Conservation (phyloP, 208 protist genomes). For the Crithidia brevicula region DNA sequence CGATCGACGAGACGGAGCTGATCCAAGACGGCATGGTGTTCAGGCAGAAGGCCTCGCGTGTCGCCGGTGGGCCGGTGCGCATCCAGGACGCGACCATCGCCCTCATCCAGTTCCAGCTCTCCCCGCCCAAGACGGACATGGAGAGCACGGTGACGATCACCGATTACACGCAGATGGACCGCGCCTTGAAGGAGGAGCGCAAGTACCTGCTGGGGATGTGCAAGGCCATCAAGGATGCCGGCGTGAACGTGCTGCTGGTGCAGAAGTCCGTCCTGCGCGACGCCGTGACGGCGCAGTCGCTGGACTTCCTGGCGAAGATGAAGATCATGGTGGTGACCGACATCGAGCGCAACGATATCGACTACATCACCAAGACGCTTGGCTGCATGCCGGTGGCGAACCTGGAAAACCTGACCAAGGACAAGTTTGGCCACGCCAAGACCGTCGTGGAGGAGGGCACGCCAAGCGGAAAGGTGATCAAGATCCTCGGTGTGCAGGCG, state of each 20-base stretch:
- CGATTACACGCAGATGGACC: slow-evolving; percentile 98
- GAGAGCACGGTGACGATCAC: slow-evolving; percentile 95
- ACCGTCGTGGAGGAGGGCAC: slow-evolving; percentile 94
- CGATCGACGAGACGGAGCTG: slow-evolving; percentile 98
- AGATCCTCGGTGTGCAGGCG: slow-evolving; percentile 93
- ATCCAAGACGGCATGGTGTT: slow-evolving; percentile 95
- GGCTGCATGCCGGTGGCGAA: slow-evolving; percentile 97
- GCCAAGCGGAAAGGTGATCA: slow-evolving; percentile 93
- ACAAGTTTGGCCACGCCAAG: slow-evolving; percentile 97
- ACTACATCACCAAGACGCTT: slow-evolving; percentile 99
- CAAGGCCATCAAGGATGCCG: slow-evolving; percentile 98
- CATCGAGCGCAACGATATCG: slow-evolving; percentile 99
- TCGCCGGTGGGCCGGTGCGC: slow-evolving; percentile 91
- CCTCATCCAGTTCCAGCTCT: slow-evolving; percentile 99
- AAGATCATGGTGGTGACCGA: slow-evolving; percentile 99
- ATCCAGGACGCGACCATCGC: slow-evolving; percentile 99
- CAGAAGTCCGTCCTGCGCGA: slow-evolving; percentile 99
- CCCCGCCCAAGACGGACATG: slow-evolving; percentile 99
- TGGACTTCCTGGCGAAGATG: slow-evolving; percentile 99
- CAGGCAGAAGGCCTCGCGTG: slow-evolving; percentile 91
- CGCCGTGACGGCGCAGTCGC: slow-evolving; percentile 97
- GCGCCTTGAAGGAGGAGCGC: slow-evolving; percentile 97
- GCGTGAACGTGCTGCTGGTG: slow-evolving; percentile 99
- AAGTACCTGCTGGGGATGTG: slow-evolving; percentile 98
- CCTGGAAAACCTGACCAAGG: slow-evolving; percentile 95